Conservation (phyloP, 306 rosid genomes). For the Erythrophleum fordii region DNA sequence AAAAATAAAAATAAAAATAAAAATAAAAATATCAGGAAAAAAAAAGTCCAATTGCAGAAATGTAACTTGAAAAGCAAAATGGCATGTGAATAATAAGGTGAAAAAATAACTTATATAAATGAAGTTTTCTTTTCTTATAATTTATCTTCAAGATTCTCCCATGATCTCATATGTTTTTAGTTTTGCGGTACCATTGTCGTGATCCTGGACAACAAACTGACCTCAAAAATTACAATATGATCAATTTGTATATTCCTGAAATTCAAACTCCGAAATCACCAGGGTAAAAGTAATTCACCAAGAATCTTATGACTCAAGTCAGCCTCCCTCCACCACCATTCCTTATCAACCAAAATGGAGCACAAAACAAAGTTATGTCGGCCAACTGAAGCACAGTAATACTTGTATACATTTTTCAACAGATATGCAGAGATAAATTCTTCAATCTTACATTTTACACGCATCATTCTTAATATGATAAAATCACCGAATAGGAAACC, state of each 20-base stretch:
- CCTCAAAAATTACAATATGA: not conserved
- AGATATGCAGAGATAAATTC: not conserved
- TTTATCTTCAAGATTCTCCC: not conserved
- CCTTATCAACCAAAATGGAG: conserved; percentile 8
- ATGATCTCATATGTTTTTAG: not conserved
- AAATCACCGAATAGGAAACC: not conserved
- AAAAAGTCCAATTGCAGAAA: not conserved
- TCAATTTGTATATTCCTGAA: conserved; percentile 28
- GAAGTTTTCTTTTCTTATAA: not conserved
- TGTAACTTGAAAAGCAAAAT: not conserved
- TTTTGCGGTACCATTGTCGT: not conserved
- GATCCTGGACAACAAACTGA: not conserved
- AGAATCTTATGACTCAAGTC: not conserved
- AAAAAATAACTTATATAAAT: not conserved
- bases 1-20: too few species aligned
- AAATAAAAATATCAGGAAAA: too few species aligned
- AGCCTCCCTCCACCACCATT: not conserved
- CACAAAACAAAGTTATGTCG: not conserved
- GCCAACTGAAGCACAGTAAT: not conserved
- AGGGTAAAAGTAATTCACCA: conserved; percentile 10
- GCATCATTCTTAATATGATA: not conserved
- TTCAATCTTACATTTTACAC: not conserved
- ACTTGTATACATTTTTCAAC: not conserved
- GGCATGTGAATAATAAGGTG: conserved; percentile 1
- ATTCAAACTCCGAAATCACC: not conserved